A percentile compares a stretch with the other conserved stretches of the same genome.
These are phyloP conservation scores for Annulohypoxylon stygium DNA, from an alignment of 495 filamentous ascomycete species.

Conservation along the genomic window DNA sequence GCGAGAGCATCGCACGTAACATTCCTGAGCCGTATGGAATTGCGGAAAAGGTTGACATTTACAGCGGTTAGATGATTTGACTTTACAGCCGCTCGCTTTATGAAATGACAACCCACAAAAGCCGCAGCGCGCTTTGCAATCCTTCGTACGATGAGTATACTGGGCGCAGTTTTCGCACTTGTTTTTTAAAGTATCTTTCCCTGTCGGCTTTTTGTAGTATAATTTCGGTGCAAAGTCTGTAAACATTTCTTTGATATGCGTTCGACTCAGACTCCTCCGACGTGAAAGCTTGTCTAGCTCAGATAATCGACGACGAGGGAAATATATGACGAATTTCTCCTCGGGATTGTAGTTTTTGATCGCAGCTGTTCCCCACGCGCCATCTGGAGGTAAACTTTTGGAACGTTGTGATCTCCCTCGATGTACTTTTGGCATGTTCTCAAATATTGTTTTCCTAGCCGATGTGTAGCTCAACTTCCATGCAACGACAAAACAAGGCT, in stretches of 20 bases:
- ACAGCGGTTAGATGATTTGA: slow-evolving; percentile 52
- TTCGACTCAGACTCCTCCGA: slow-evolving; percentile 56
- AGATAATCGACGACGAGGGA: slow-evolving; percentile 46
- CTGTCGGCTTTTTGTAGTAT: not conserved
- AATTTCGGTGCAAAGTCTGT: slow-evolving; percentile 30
- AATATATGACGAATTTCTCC: slow-evolving; percentile 37
- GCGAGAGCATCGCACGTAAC: slow-evolving; percentile 52
- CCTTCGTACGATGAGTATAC: slow-evolving; percentile 33
- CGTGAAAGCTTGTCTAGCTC: slow-evolving; percentile 52
- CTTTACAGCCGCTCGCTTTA: slow-evolving; percentile 46
- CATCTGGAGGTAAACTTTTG: slow-evolving; percentile 45
- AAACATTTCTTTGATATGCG: slow-evolving; percentile 56
- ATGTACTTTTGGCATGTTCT: not conserved
- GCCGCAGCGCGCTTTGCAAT: slow-evolving; percentile 50
- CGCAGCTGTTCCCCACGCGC: slow-evolving; percentile 34
- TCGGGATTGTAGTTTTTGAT: not conserved
- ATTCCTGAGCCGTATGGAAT: slow-evolving; percentile 50
- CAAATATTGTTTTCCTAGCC: not conserved
- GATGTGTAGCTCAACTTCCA: not conserved
- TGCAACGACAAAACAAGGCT: slow-evolving; percentile 33
- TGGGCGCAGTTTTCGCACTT: slow-evolving; percentile 53
- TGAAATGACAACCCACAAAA: slow-evolving; percentile 51
- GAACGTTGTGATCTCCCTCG: slow-evolving; percentile 33
- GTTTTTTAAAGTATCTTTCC: not conserved
- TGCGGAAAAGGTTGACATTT: slow-evolving; percentile 57